Conservation (phyloP, 305 asterid species). For the Fraxinus xanthoxyloides region DNA sequence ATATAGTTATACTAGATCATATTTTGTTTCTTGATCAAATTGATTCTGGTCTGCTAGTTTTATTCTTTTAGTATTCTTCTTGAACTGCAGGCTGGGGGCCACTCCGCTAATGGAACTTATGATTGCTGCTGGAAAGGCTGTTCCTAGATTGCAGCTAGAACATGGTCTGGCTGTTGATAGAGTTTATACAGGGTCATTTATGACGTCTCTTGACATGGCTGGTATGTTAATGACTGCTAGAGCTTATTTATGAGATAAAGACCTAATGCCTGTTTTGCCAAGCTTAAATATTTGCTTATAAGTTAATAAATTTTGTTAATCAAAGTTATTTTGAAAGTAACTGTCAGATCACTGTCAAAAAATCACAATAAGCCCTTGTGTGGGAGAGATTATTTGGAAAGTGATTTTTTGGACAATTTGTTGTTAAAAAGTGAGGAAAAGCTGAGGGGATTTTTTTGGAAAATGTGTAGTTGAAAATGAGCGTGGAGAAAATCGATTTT, state of each 20-base stretch:
- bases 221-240: constrained; percentile 40
- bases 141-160: constrained; percentile 86
- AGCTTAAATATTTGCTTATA: neutral
- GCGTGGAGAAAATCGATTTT: neutral
- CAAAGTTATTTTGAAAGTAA: neutral
- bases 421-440: neutral
- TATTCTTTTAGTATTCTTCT: constrained; percentile 11
- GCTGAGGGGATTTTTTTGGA: neutral
- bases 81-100: constrained; percentile 77
- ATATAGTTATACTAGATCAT: neutral
- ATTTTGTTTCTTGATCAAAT: neutral
- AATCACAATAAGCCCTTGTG: neutral
- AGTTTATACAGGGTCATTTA: constrained; percentile 95
- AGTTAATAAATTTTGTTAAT: neutral
- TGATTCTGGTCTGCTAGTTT: neutral
- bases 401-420: neutral
- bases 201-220: constrained; percentile 99
- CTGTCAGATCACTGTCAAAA: neutral
- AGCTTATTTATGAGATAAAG: constrained; percentile 14
- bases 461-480: neutral
- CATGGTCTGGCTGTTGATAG: constrained; percentile 98
- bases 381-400: neutral
- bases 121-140: constrained; percentile 94
- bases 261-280: neutral
- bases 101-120: constrained; percentile 94